phyloP scores from a whole-genome alignment of 2,329 filamentous ascomycete genomes.

The Lomentospora prolificans region DNA sequence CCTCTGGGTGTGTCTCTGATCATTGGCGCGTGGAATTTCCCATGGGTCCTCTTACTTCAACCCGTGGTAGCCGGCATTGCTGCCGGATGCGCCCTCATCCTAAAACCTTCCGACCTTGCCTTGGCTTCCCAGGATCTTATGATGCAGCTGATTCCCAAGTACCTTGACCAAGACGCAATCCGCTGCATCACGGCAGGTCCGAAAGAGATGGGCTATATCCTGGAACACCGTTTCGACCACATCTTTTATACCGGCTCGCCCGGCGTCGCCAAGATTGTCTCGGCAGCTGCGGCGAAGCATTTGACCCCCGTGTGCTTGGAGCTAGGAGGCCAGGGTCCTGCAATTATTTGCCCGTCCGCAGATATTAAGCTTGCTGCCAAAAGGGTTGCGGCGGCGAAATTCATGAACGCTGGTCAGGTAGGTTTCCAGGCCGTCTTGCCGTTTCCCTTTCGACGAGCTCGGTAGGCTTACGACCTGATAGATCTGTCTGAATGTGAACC shows the following conservation, averaged over 20 bases:
- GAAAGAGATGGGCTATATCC: constrained; percentile 24
- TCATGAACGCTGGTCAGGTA: constrained; percentile 26
- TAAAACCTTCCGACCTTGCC: constrained; percentile 35
- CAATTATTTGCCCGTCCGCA: constrained; percentile 29
- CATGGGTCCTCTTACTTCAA: constrained; percentile 25
- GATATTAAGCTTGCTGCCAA: constrained; percentile 32
- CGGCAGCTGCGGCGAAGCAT: constrained; percentile 30
- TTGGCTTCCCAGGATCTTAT: constrained; percentile 24
- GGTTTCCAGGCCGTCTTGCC: no score
- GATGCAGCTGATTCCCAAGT: constrained; percentile 27
- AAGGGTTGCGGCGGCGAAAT: constrained; percentile 31
- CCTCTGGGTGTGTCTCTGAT: constrained; percentile 33
- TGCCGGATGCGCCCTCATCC: constrained; percentile 28
- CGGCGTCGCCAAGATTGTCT: constrained; percentile 26
- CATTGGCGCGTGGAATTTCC: constrained; percentile 37
- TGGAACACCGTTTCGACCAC: constrained; percentile 29
- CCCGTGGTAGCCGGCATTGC: constrained; percentile 32
- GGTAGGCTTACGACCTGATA: no score
- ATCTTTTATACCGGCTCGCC: constrained; percentile 36
- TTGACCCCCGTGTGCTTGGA: constrained; percentile 34
- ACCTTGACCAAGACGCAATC: constrained; percentile 29
- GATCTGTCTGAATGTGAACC: constrained; percentile 24
- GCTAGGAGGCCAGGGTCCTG: constrained; percentile 34
- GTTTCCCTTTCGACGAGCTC: no score
- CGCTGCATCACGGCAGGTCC: constrained; percentile 25